Conservation (phyloP, 805 yeast species). For the Gaillardinia entomophila region DNA sequence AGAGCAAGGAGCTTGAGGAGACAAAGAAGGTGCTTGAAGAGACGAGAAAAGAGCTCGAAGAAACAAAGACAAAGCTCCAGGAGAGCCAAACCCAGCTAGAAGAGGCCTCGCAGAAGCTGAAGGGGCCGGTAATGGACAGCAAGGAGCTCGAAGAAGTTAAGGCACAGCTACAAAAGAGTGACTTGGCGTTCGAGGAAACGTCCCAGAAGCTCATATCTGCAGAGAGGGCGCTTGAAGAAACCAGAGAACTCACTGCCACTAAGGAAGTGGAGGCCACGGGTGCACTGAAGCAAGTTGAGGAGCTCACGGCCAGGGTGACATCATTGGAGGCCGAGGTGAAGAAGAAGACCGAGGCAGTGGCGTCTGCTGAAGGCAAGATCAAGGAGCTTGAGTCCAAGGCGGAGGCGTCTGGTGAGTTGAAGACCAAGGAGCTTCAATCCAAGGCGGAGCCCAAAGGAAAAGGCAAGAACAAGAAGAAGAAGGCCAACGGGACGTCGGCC, state of each 20-base stretch:
- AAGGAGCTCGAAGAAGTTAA: too few relatives aligned
- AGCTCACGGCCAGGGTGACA: neutral
- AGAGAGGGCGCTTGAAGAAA: neutral
- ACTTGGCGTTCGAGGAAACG: constrained; percentile 1
- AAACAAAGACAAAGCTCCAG: constrained; percentile 9
- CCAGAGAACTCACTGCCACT: neutral
- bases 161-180: too few relatives aligned
- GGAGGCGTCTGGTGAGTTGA: too few relatives aligned
- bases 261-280: neutral
- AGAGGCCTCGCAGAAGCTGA: too few relatives aligned
- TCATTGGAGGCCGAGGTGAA: constrained; percentile 1
- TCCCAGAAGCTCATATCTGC: neutral
- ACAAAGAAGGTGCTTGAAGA: neutral
- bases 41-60: constrained; percentile 8
- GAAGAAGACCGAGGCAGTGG: neutral
- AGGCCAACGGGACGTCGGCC: constrained; percentile 2
- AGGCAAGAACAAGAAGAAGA: constrained; percentile 21
- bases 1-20: neutral
- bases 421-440: constrained; percentile 2
- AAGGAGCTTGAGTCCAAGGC: too few relatives aligned
- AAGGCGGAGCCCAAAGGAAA: constrained; percentile 6
- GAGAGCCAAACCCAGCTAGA: constrained; percentile 2
- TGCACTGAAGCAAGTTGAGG: neutral
- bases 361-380: neutral
- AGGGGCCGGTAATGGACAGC: neutral